These are phyloP conservation scores for Aspergillus ostianus DNA, from an alignment of 495 filamentous ascomycete species.

Conservation along the genomic window DNA sequence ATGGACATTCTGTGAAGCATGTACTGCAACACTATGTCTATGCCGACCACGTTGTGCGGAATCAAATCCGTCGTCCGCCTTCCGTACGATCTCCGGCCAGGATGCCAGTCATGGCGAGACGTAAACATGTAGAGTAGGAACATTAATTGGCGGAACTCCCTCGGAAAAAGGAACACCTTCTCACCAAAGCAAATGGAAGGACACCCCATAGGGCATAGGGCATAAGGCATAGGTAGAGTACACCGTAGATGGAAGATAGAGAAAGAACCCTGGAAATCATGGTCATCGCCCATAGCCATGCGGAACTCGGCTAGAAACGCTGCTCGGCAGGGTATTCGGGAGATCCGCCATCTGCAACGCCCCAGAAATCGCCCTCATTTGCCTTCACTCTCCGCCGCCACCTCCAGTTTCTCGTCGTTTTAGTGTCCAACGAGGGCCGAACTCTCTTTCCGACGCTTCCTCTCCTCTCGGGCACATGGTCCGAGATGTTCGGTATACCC, in stretches of 20 bases:
- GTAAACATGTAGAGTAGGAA: too few relatives aligned
- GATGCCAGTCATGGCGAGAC: too few relatives aligned
- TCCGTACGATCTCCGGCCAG: too few relatives aligned
- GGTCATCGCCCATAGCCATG: constrained; percentile 8
- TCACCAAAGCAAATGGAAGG: too few relatives aligned
- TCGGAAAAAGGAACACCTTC: too few relatives aligned
- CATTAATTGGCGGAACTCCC: too few relatives aligned
- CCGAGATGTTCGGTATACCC: not conserved
- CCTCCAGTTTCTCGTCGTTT: constrained; percentile 14
- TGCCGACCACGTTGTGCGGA: not conserved
- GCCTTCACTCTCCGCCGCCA: constrained; percentile 17
- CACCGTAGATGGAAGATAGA: too few relatives aligned
- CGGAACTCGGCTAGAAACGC: constrained; percentile 27
- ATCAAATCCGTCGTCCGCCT: not conserved
- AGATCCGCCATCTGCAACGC: constrained; percentile 21
- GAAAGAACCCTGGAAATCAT: too few relatives aligned
- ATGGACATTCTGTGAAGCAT: too few relatives aligned
- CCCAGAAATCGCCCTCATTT: constrained; percentile 5
- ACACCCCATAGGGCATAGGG: too few relatives aligned
- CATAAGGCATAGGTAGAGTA: too few relatives aligned
- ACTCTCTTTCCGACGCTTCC: constrained; percentile 21
- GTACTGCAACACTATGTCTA: not conserved
- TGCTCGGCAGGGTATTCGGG: constrained; percentile 28
- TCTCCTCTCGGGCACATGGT: constrained; percentile 18
- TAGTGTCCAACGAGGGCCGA: constrained; percentile 16